Percentiles rank a stretch among this genome's conserved stretches.
These are phyloP conservation scores for Paecilomyces niveus DNA, from an alignment of 2,329 filamentous ascomycete genomes.

Conservation along the genomic window DNA sequence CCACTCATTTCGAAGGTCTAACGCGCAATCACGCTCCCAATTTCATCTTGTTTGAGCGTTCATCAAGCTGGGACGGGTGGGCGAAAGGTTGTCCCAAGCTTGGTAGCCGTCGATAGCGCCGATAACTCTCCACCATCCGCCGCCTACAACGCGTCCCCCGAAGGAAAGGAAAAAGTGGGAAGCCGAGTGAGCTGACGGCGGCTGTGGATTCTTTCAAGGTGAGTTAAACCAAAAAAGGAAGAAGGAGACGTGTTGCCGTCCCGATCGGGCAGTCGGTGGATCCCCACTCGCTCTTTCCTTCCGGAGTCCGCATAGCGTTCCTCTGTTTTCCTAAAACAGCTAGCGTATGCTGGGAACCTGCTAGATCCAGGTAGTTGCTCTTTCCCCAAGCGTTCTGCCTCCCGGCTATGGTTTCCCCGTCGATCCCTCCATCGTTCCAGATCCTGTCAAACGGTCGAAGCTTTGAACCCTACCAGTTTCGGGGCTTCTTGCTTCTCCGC, in stretches of 20 bases:
- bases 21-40: neutral
- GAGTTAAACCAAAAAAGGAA: neutral
- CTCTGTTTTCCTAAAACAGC: neutral
- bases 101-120: neutral
- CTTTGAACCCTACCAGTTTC: neutral
- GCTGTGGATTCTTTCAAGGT: neutral
- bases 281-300: neutral
- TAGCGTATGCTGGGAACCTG: neutral
- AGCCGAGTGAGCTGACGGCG: neutral
- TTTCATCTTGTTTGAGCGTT: neutral
- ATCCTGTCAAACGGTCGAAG: neutral
- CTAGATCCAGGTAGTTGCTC: neutral
- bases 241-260: neutral
- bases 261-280: neutral
- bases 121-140: neutral
- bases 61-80: neutral
- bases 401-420: neutral
- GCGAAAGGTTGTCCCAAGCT: neutral
- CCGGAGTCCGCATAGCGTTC: neutral
- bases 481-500: neutral
- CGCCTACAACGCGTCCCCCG: neutral
- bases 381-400: neutral
- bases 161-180: neutral
- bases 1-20: neutral
- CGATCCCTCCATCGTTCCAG: neutral